Conservation (phyloP, 2,329 filamentous ascomycete species). For the Incumbomyces lentus region DNA sequence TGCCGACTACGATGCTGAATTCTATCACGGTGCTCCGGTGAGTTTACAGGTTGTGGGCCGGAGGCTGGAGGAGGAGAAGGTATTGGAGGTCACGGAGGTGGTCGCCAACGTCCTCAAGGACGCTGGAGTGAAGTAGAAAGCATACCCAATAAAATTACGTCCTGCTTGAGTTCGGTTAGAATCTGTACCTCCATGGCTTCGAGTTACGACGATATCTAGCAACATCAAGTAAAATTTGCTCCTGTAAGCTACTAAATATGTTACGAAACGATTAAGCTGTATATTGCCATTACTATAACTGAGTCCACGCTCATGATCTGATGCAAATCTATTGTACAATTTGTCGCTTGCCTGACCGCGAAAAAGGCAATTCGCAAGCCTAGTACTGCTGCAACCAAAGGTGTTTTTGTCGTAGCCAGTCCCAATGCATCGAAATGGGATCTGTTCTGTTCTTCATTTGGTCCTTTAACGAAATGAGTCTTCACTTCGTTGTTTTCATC, state of each 20-base stretch:
- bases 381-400: neutral
- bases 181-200: too few species aligned
- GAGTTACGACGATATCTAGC: too few species aligned
- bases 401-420: constrained; percentile 7
- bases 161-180: too few species aligned
- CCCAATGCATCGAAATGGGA: constrained; percentile 4
- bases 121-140: neutral
- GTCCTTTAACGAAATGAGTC: too few species aligned
- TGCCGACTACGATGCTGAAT: constrained; percentile 22
- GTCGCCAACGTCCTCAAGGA: constrained; percentile 6
- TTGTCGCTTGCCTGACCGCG: neutral
- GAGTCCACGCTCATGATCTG: neutral
- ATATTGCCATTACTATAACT: constrained; percentile 2
- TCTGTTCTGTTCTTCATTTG: constrained; percentile 1
- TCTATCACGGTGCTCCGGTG: constrained; percentile 25
- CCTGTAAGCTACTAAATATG: too few species aligned
- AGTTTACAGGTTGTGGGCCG: constrained; percentile 24
- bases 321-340: constrained; percentile 3
- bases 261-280: neutral
- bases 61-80: constrained; percentile 26
- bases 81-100: constrained; percentile 29
- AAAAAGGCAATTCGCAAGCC: neutral
- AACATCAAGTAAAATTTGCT: too few species aligned
- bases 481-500: too few species aligned
- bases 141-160: too few species aligned